Conservation (phyloP, 169 alveolate species). For the Plasmodium berghei region DNA sequence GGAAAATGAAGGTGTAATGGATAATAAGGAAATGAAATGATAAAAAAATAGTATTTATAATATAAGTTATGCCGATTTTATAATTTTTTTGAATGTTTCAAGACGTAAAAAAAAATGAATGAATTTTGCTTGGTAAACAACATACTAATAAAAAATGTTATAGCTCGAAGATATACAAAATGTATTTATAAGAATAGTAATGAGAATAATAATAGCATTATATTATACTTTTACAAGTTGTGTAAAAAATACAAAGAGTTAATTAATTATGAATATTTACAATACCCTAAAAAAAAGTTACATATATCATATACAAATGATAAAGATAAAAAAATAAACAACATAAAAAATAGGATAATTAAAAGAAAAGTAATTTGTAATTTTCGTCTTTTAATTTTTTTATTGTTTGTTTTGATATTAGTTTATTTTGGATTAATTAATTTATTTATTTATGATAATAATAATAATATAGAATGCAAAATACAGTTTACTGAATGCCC, state of each 20-base stretch:
- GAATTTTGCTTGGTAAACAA: constrained; percentile 34
- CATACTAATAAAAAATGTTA: constrained; percentile 16
- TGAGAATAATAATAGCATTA: neutral
- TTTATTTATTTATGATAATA: constrained; percentile 16
- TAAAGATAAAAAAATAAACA: constrained; percentile 11
- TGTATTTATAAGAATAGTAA: constrained; percentile 23
- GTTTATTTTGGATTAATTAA: neutral
- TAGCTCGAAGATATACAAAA: constrained; percentile 13
- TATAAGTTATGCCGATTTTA: too few relatives aligned
- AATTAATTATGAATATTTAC: neutral
- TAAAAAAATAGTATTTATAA: too few relatives aligned
- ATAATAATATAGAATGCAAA: constrained; percentile 26
- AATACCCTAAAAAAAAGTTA: neutral
- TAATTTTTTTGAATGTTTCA: too few relatives aligned
- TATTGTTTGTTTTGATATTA: neutral
- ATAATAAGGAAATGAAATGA: too few relatives aligned
- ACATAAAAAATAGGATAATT: constrained; percentile 31
- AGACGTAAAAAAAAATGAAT: constrained; percentile 1
- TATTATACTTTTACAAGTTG: constrained; percentile 5
- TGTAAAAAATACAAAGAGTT: constrained; percentile 25
- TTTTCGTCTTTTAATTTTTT: constrained; percentile 6
- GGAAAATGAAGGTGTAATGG: too few relatives aligned
- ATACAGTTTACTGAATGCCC: constrained; percentile 47
- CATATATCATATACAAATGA: constrained; percentile 37
- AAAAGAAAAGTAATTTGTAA: constrained; percentile 10